Evolutionary conservation across 306 rosid species (phyloP).

Genomic region (Nissolia schottii): DNA sequence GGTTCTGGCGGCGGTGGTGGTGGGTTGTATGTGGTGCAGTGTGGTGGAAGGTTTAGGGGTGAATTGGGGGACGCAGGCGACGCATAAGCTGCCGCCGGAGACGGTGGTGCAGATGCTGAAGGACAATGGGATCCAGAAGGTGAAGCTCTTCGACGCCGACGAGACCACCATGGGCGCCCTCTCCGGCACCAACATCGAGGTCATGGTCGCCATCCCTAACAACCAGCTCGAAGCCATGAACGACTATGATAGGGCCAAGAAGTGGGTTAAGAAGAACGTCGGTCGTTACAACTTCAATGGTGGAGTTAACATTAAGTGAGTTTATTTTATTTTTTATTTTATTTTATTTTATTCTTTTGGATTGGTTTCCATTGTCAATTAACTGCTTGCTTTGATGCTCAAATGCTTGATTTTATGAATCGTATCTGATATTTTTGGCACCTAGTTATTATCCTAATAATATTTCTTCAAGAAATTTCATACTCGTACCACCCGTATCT

Average conservation of each 20-base stretch:
- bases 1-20: slow-evolving; percentile 34
- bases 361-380: background rate
- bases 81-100: slow-evolving; percentile 65
- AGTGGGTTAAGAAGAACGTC: slow-evolving; percentile 79
- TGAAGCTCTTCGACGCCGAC: slow-evolving; percentile 88
- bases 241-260: slow-evolving; percentile 52
- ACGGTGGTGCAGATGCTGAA: slow-evolving; percentile 80
- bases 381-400: no score
- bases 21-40: slow-evolving; percentile 32
- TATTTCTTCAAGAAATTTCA: no score
- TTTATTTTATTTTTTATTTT: background rate
- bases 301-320: slow-evolving; percentile 86
- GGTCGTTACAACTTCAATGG: slow-evolving; percentile 72
- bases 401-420: no score
- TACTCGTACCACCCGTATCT: no score
- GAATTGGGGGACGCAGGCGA: slow-evolving; percentile 94
- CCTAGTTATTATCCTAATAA: no score
- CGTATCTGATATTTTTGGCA: no score
- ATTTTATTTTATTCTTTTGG: background rate
- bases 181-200: slow-evolving; percentile 73
- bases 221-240: slow-evolving; percentile 70
- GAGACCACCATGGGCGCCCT: slow-evolving; percentile 74
- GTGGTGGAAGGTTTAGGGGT: slow-evolving; percentile 78
- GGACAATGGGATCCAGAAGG: slow-evolving; percentile 83
- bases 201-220: slow-evolving; percentile 94